Base-by-base conservation (phyloP, 768 basidiomycete species). In the Grammothele lineata region DNA sequence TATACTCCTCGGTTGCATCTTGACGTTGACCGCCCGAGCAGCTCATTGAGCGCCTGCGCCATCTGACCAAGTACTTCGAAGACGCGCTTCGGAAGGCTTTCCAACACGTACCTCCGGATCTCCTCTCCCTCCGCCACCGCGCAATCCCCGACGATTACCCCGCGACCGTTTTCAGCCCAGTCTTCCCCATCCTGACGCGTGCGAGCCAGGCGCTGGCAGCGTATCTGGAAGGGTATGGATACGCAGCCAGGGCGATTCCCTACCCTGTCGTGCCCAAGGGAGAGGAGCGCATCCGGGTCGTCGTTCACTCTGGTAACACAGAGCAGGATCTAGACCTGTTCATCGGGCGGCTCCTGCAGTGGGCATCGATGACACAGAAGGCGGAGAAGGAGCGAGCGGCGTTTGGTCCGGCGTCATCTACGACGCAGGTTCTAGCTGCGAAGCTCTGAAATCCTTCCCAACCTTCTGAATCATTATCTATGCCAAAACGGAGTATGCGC, bases 311-410 rank as follows among this genome's bases (percentile, higher is more conserved):
- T 5, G 40, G 23, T 12, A 53, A 53, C 32, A 48, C 42, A 18
- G 25, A 48, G 42, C 33, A n/a, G 21, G 67, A 70, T 47, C 50
- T 69, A 11, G 46, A 47, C 19, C 32, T 15, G 32, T 26, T 43
- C 11, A 23, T 43, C 33, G 18, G 6, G 5, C 24, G 17, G 14
- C 14, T 41, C 10, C n/a, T 26, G 15, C n/a, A 3, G 8, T 41
- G 40, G 40, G 21, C 22, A 10, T 12, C 21, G 19, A 6, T 9
- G 7, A 19, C 23, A 22, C 38, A 39, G 11, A 18, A 34, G 14
- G 33, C 7, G 4, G 33, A 34, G 33, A 34, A 34, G 33, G 14
- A 34, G 12, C n/a, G n/a, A n/a, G n/a, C n/a, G n/a, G n/a, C n/a
- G n/a, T n/a, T n/a, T n/a, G n/a, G n/a, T n/a, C n/a, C n/a, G n/a